phyloP scores from a whole-genome alignment of 2,329 filamentous ascomycete genomes.

The Myriosclerotinia duriaeana region DNA sequence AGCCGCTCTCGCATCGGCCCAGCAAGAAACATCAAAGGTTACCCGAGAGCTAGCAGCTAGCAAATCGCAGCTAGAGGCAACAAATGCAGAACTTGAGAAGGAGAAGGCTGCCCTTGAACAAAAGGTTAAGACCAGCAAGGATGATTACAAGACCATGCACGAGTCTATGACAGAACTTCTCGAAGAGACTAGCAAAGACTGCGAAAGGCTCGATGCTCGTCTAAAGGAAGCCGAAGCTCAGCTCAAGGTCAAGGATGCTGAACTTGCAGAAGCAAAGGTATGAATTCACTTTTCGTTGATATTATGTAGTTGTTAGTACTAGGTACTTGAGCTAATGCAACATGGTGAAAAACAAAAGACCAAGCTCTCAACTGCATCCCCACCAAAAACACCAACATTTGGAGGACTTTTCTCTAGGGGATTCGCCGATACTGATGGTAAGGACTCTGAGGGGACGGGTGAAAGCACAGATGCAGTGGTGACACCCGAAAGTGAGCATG shows the following conservation, averaged over 20 bases:
- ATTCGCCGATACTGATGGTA: conserved; percentile 47
- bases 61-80: conserved; percentile 44
- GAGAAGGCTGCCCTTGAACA: conserved; percentile 52
- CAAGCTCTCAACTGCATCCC: conserved; percentile 43
- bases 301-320: conserved; percentile 7
- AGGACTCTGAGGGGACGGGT: conserved; percentile 36
- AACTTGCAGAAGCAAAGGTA: conserved; percentile 62
- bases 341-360: conserved; percentile 42
- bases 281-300: conserved; percentile 11
- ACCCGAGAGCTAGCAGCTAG: conserved; percentile 44
- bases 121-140: conserved; percentile 51
- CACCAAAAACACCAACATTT: conserved; percentile 41
- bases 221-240: conserved; percentile 45
- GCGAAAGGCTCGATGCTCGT: conserved; percentile 43
- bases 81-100: conserved; percentile 55
- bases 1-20: conserved; percentile 43
- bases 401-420: conserved; percentile 54
- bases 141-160: conserved; percentile 59
- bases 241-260: conserved; percentile 57
- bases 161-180: conserved; percentile 61
- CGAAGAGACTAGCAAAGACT: conserved; percentile 51
- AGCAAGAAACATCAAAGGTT: conserved; percentile 41
- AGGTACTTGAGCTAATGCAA: conserved; percentile 18
- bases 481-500: conserved; percentile 59
- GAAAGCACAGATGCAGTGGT: conserved; percentile 31